Conservation (phyloP, 768 basidiomycete species). For the Boletus rubescentipes region DNA sequence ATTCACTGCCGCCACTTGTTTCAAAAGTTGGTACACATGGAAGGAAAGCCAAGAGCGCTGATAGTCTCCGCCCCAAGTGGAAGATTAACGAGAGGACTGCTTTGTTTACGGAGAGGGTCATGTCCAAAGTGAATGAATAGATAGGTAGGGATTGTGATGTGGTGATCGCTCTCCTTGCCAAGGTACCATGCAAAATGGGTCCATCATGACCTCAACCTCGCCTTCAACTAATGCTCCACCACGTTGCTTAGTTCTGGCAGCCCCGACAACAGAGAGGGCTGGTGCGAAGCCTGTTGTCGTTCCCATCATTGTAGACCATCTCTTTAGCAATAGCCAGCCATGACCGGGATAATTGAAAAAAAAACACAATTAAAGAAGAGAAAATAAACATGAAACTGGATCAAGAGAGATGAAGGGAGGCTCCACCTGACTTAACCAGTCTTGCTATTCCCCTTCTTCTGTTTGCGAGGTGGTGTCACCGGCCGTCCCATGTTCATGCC, state of each 20-base stretch:
- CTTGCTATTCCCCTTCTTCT: constrained; percentile 94
- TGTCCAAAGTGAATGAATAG: constrained; percentile 33
- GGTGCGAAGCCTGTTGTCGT: constrained; percentile 17
- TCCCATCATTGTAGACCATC: constrained; percentile 19
- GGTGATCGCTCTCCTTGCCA: constrained; percentile 22
- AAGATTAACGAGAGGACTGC: constrained; percentile 18
- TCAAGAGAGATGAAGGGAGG: constrained; percentile 27
- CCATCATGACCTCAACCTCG: constrained; percentile 20
- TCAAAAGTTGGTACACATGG: background rate
- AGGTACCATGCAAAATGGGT: constrained; percentile 22
- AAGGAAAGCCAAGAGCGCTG: constrained; percentile 4
- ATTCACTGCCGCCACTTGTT: background rate
- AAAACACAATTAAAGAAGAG: constrained; percentile 26
- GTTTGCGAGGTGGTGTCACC: constrained; percentile 94
- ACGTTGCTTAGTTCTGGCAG: constrained; percentile 13
- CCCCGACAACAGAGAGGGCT: constrained; percentile 8
- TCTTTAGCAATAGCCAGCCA: constrained; percentile 29
- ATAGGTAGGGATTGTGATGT: constrained; percentile 31
- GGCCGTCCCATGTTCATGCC: constrained; percentile 85
- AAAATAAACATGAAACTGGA: constrained; percentile 32
- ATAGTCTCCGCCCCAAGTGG: constrained; percentile 7
- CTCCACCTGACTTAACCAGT: constrained; percentile 39
- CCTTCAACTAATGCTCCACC: constrained; percentile 14
- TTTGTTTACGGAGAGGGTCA: constrained; percentile 16
- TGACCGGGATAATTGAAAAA: constrained; percentile 24